A percentile compares a stretch with the other conserved stretches of the same genome.
phyloP scores from a whole-genome alignment of 441 rosid species.

The Erysimum cheiri region DNA sequence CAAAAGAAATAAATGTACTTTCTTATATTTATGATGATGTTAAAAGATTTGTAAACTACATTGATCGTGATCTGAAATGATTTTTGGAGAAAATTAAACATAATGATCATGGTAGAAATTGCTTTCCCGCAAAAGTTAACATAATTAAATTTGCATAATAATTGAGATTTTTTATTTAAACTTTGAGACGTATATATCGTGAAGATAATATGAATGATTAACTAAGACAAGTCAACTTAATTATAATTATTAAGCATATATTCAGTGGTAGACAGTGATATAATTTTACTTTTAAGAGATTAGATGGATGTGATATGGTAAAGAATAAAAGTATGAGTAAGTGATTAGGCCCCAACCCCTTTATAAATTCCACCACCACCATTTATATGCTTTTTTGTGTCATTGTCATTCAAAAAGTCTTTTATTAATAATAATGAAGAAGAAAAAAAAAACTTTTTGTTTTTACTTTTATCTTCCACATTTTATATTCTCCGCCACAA shows the following conservation, averaged over 20 bases:
- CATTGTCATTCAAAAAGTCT: slow-evolving; percentile 43
- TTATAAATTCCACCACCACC: slow-evolving; percentile 47
- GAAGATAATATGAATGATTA: slow-evolving; percentile 40
- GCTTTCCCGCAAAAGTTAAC: background rate
- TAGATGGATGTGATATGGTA: slow-evolving; percentile 43
- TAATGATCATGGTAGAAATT: slow-evolving; percentile 11
- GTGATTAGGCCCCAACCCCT: slow-evolving; percentile 48
- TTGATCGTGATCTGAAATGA: background rate
- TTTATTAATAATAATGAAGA: slow-evolving; percentile 38
- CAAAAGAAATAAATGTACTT: too few species aligned
- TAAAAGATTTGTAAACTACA: background rate
- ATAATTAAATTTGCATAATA: background rate
- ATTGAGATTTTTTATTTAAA: background rate
- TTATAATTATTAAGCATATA: slow-evolving; percentile 46
- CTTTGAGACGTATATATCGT: background rate
- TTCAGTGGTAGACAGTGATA: slow-evolving; percentile 47
- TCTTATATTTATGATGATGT: background rate
- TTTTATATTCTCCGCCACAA: slow-evolving; percentile 28
- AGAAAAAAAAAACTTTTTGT: slow-evolving; percentile 28
- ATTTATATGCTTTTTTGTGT: slow-evolving; percentile 42
- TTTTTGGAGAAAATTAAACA: slow-evolving; percentile 3
- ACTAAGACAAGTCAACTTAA: slow-evolving; percentile 44
- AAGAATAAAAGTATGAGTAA: slow-evolving; percentile 43
- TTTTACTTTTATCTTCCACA: slow-evolving; percentile 38
- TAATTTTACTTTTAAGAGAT: slow-evolving; percentile 40